Base-by-base conservation (phyloP, 371 early-diverging fungal species). In the Mortierella sp. region DNA sequence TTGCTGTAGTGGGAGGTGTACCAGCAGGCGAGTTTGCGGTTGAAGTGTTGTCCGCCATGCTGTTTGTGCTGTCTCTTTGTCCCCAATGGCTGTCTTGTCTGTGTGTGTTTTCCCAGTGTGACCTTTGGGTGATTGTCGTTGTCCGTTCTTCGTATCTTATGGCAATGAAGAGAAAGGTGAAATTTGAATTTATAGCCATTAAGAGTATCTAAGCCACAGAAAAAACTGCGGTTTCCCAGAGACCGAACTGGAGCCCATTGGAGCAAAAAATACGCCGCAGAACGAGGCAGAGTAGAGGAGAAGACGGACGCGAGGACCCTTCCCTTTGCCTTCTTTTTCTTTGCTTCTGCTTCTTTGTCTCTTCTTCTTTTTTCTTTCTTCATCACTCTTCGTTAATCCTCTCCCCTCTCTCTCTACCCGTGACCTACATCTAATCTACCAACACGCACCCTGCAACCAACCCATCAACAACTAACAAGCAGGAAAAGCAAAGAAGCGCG, bases 211-310 rank as follows among this genome's bases (percentile, higher is more conserved):
- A 55, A 56, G 74, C 74, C 58, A 74, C 58, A 70, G 4, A 58
- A 73, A 55, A 78, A 78, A 79, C 79, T 74, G 79, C 79, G 74
- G 79, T 74, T 79, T 79, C 44, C 18, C 43, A 32, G 29, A 63
- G n/a, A 21, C 27, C 70, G 29, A 18, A 55, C 54, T 35, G 51
- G 51, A 46, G 41, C 32, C 4, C 54, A 63, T 24, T 68, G 68
- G 68, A 68, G 68, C 35, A 29, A 60, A 38, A 21, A 60, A 24
- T 7, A 32, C 51, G 74, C 73, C 70, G 77, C 77, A 73, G 74
- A 44, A 48, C 0, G 44, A 12, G 21, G 21, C 18, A 38, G 54
- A 63, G 72, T 56, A 38, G 68, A 55, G 32, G 54, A 63, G 72
- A 48, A 48, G 68, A 55, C 51, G 68, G 72, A 77, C 63, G 72